Conservation (phyloP, 192 early-diverging fungal genomes). For the Gonapodya prolifera region DNA sequence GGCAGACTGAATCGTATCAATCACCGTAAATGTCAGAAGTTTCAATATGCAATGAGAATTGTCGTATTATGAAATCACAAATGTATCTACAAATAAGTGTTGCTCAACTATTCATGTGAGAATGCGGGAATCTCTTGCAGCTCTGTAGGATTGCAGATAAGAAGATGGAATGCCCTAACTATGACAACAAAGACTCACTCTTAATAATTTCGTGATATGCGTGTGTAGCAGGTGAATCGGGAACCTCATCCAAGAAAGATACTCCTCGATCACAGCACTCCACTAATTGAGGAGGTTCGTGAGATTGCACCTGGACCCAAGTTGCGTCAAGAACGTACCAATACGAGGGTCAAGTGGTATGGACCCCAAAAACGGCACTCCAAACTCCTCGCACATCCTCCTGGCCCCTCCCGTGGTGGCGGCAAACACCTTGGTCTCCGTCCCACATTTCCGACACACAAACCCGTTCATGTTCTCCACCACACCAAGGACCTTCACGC, state of each 20-base stretch:
- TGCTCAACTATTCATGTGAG: not conserved
- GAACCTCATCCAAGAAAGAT: constrained; percentile 77
- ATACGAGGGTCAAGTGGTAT: constrained; percentile 70
- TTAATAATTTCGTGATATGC: constrained; percentile 52
- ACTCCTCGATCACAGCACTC: constrained; percentile 73
- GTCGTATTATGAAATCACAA: no score
- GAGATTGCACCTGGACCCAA: not conserved
- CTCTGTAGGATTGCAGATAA: no score
- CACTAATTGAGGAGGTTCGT: no score
- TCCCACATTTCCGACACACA: constrained; percentile 78
- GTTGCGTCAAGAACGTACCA: constrained; percentile 33
- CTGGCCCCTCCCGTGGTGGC: constrained; percentile 63
- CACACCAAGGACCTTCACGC: constrained; percentile 76
- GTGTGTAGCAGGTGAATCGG: constrained; percentile 71
- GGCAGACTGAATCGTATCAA: no score
- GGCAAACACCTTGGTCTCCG: constrained; percentile 42
- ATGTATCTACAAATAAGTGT: not conserved
- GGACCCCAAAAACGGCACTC: constrained; percentile 48
- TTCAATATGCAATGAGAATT: no score
- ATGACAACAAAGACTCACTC: constrained; percentile 18
- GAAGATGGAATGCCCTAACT: no score
- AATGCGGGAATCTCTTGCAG: not conserved
- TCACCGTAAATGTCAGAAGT: no score
- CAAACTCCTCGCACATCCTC: constrained; percentile 48
- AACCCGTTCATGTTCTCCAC: constrained; percentile 98